Evolutionary conservation across 139 green algal species (phyloP).

Genomic region (Picochlorum sp.): DNA sequence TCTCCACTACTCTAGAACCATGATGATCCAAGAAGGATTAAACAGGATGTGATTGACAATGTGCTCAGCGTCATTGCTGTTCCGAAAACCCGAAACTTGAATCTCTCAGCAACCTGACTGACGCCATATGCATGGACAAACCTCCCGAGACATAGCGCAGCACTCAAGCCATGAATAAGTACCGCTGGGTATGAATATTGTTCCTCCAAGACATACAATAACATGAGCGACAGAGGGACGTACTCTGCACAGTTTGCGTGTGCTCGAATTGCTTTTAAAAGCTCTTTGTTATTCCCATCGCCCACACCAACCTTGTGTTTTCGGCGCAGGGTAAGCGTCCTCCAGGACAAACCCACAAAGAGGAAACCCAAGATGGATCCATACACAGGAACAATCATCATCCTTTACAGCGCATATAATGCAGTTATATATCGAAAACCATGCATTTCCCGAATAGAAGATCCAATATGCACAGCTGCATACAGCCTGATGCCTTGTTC

Average conservation of each 20-base stretch:
- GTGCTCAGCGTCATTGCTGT: background rate
- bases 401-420: no score
- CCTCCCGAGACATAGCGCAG: background rate
- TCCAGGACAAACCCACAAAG: background rate
- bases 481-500: no score
- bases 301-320: constrained; percentile 5
- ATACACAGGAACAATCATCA: background rate
- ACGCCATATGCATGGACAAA: background rate
- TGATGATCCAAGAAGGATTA: no score
- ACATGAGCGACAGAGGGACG: background rate
- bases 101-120: background rate
- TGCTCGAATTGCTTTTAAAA: background rate
- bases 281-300: background rate
- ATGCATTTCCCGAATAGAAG: no score
- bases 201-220: background rate
- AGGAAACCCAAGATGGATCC: background rate
- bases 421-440: no score
- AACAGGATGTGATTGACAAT: background rate
- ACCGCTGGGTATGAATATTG: background rate
- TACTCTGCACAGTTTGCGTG: background rate
- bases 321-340: background rate
- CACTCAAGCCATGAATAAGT: background rate
- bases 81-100: background rate
- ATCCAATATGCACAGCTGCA: no score
- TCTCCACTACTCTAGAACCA: no score